Evolutionary conservation across 768 basidiomycete genomes (phyloP).

Genomic region (Mycena kentingensis): DNA sequence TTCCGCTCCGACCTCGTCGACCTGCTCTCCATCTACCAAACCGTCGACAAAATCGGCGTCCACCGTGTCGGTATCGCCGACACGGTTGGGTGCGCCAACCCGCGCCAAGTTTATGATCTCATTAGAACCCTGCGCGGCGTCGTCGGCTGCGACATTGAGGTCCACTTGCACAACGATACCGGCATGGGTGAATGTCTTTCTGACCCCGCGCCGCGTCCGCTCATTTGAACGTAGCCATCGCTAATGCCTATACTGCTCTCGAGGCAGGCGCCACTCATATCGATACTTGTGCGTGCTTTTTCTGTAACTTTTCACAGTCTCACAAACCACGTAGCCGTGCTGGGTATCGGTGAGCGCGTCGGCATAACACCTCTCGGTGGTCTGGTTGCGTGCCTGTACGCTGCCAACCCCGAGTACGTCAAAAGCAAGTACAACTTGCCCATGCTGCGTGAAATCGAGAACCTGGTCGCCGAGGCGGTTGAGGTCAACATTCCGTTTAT

Average conservation of each 20-base stretch:
- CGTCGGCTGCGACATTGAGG: slow-evolving; percentile 96
- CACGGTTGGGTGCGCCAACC: slow-evolving; percentile 98
- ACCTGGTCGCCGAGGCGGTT: slow-evolving; percentile 97
- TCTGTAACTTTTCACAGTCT: neutral
- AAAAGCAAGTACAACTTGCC: slow-evolving; percentile 98
- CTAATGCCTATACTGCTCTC: slow-evolving; percentile 96
- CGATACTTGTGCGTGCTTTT: slow-evolving; percentile 77
- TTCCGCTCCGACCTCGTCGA: slow-evolving; percentile 99
- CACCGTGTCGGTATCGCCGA: slow-evolving; percentile 99
- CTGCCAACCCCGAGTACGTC: slow-evolving; percentile 98
- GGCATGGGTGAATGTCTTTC: slow-evolving; percentile 73
- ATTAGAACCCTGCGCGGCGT: slow-evolving; percentile 95
- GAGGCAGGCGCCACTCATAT: slow-evolving; percentile 99
- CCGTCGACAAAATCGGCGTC: slow-evolving; percentile 98
- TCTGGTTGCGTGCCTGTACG: slow-evolving; percentile 93
- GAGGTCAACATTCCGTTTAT: slow-evolving; percentile 97
- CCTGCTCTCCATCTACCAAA: slow-evolving; percentile 97
- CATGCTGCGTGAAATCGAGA: slow-evolving; percentile 98
- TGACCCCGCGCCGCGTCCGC: neutral
- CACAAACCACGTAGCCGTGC: slow-evolving; percentile 60
- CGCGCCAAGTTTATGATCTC: slow-evolving; percentile 97
- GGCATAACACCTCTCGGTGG: slow-evolving; percentile 98
- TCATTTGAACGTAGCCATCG: slow-evolving; percentile 65
- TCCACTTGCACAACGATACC: slow-evolving; percentile 98
- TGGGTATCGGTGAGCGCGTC: slow-evolving; percentile 98